Percentiles rank a stretch among this genome's conserved stretches.
These are phyloP conservation scores for Hibiscus tridactylites DNA, from an alignment of 345 rosid genomes.

Conservation along the genomic window DNA sequence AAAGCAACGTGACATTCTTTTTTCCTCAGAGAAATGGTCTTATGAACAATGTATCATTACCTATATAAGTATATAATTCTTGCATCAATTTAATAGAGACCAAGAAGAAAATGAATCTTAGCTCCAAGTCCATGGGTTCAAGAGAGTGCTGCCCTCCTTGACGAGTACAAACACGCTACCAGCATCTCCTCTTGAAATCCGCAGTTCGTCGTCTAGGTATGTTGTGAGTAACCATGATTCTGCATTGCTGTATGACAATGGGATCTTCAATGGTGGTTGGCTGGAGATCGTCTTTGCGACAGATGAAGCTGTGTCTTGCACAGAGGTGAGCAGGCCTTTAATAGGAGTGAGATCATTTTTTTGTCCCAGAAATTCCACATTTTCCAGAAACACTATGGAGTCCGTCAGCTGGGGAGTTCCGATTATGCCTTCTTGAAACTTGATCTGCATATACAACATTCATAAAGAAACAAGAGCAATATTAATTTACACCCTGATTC, in stretches of 20 bases:
- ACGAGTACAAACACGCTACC: conserved; percentile 82
- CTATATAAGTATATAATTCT: not conserved
- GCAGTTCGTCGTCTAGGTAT: conserved; percentile 77
- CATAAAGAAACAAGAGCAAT: not conserved
- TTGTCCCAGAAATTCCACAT: conserved; percentile 77
- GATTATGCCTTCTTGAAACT: conserved; percentile 80
- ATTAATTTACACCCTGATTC: too few relatives aligned
- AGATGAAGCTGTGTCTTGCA: conserved; percentile 80
- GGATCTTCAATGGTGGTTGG: conserved; percentile 78
- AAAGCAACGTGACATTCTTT: too few relatives aligned
- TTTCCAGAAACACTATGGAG: conserved; percentile 73
- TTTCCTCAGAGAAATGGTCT: too few relatives aligned
- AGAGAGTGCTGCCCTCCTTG: conserved; percentile 75
- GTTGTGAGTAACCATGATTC: conserved; percentile 91
- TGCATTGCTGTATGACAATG: conserved; percentile 54
- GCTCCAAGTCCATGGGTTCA: conserved; percentile 14
- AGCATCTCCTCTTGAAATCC: conserved; percentile 83
- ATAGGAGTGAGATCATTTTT: conserved; percentile 64
- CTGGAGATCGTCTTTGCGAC: conserved; percentile 80
- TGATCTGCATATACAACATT: conserved; percentile 39
- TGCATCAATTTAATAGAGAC: not conserved
- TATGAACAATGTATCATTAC: not conserved
- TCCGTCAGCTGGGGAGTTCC: conserved; percentile 92
- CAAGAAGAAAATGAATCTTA: not conserved
- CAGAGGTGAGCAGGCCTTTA: conserved; percentile 59